A percentile compares a stretch with the other conserved stretches of the same genome.
These are phyloP conservation scores for Ogataea ganodermae DNA, from an alignment of 805 yeast species.

Conservation along the genomic window DNA sequence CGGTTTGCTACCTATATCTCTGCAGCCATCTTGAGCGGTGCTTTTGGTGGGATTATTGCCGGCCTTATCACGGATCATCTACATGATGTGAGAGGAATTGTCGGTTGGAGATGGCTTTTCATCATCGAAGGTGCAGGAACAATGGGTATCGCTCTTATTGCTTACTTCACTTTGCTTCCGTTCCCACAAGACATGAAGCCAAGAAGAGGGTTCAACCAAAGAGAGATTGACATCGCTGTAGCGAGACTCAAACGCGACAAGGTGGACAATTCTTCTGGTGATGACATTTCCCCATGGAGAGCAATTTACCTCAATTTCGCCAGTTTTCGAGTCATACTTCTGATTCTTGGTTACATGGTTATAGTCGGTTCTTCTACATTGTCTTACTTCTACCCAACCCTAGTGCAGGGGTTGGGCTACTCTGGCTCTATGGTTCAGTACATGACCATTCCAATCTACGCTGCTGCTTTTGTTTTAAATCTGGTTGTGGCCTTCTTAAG, in stretches of 20 bases:
- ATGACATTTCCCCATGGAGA: conserved; percentile 14
- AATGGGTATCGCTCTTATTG: conserved; percentile 34
- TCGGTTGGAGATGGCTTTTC: conserved; percentile 55
- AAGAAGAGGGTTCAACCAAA: conserved; percentile 11
- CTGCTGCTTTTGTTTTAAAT: conserved; percentile 41
- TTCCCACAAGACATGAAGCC: conserved; percentile 23
- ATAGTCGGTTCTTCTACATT: conserved; percentile 41
- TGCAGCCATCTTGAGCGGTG: conserved; percentile 46
- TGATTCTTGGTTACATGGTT: conserved; percentile 52
- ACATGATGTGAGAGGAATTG: conserved; percentile 47
- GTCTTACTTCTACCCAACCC: conserved; percentile 62
- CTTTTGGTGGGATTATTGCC: conserved; percentile 30
- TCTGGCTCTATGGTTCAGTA: conserved; percentile 51
- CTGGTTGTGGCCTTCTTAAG: conserved; percentile 54
- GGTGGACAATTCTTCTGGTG: conserved; percentile 12
- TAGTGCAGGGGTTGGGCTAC: conserved; percentile 57
- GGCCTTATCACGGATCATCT: conserved; percentile 48
- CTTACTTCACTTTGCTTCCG: conserved; percentile 21
- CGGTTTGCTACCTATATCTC: conserved; percentile 34
- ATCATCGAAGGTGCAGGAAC: conserved; percentile 50
- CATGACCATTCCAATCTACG: conserved; percentile 61
- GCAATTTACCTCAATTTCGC: conserved; percentile 14
- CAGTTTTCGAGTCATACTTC: conserved; percentile 10
- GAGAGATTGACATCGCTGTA: conserved; percentile 13
- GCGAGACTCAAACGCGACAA: conserved; percentile 11